Base-by-base conservation (phyloP, 2,329 filamentous ascomycete species). In the Exophiala bonariae region DNA sequence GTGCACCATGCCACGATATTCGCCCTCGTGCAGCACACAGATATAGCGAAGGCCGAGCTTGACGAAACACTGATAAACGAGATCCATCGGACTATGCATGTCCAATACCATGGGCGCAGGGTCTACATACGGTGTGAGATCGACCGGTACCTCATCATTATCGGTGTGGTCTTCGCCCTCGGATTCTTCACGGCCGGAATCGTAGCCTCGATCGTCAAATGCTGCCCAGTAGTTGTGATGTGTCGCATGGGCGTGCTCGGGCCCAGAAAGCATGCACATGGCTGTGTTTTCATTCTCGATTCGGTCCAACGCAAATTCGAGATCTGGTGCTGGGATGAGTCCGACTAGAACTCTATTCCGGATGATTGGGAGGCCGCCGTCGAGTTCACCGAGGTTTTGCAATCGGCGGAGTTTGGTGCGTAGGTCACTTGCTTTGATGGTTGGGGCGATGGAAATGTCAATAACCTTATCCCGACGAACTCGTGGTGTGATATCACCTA, bases 61-160 rank as follows among this genome's bases (percentile, higher is more conserved):
- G 41, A 89, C 87, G 66, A 97, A 99, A 61, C 90, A 92, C 65
- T 99, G 93, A 61, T 96, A 96, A 3, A 96, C 93, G 31, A 99
- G 72, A 64, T 97, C 91, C 81, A 97, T 91, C 0, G 93, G 89
- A 0, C 87, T 93, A 57, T 85, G 82, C 22, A 95, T 87, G 62
- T 99, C 93, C 18, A 99, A 74, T 10, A 91, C 81, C 11, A 99
- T 80, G 0, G 93, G 93, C 2, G 92, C 87, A 13, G 89, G 89
- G 63, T 99, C 93, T 66, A 99, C 95, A 60, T 86, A 96, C 2
- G 80, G 83, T 1, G 90, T 95, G 53, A 97, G 95, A 62, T 97
- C 89, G 0, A 86, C 90, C 2, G 85, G 86, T 52, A 89, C 82
- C 13, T 66, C 63, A 8, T 22, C 38, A 13, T 66, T 63, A 8